Conservation (phyloP, 2,329 filamentous ascomycete genomes). For the Exophiala oligosperma region DNA sequence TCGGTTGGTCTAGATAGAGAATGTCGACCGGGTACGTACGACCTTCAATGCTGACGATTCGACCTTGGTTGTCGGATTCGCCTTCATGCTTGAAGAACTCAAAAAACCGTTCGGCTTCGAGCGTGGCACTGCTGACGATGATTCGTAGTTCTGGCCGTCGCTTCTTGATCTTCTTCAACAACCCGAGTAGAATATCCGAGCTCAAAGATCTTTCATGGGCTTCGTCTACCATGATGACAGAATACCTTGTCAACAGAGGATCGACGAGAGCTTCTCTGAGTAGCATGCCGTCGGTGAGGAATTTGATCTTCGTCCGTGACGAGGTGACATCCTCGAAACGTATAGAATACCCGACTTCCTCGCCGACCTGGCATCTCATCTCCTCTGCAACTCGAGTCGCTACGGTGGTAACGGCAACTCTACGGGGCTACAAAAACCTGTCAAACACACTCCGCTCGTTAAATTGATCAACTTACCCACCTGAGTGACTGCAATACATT, state of each 20-base stretch:
- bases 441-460: conserved; percentile 18
- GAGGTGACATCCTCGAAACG: conserved; percentile 90
- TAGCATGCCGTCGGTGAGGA: conserved; percentile 88
- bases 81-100: conserved; percentile 65
- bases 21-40: conserved; percentile 86
- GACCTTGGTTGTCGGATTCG: conserved; percentile 45
- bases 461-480: conserved; percentile 52
- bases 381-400: conserved; percentile 88
- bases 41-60: conserved; percentile 82
- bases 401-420: conserved; percentile 88
- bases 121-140: conserved; percentile 87
- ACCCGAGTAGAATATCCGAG: conserved; percentile 84
- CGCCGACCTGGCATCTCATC: conserved; percentile 78
- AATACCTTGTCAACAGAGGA: conserved; percentile 85
- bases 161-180: conserved; percentile 86
- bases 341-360: conserved; percentile 92
- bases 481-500: conserved; percentile 85
- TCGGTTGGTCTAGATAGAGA: conserved; percentile 73
- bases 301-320: conserved; percentile 83
- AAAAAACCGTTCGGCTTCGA: conserved; percentile 85
- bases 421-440: conserved; percentile 64
- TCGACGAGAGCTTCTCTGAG: conserved; percentile 91
- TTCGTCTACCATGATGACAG: conserved; percentile 96
- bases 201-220: conserved; percentile 92
- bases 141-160: conserved; percentile 79